Evolutionary conservation across 169 alveolate species (phyloP).

Genomic region (Plasmodium reichenowi): DNA sequence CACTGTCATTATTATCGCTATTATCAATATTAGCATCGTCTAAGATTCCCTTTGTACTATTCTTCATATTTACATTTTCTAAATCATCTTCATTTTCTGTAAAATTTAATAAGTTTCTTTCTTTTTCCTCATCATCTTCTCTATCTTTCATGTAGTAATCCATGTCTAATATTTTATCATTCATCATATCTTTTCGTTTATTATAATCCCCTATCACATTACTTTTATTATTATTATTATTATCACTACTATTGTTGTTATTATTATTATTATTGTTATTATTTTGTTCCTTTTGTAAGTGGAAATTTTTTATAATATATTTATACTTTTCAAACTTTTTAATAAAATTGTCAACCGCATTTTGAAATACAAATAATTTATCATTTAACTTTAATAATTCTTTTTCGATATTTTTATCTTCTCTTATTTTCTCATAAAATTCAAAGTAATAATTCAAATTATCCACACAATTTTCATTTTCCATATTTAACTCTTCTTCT

Average conservation of each 20-base stretch:
- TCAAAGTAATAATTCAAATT: slow-evolving; percentile 36
- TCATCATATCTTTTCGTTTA: not conserved
- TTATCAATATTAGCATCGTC: not conserved
- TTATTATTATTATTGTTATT: not conserved
- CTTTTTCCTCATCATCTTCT: slow-evolving; percentile 7
- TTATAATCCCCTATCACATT: not conserved
- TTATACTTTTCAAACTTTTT: slow-evolving; percentile 69
- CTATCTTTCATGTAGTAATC: slow-evolving; percentile 1
- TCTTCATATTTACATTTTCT: not conserved
- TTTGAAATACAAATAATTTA: slow-evolving; percentile 46
- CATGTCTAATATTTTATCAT: not conserved
- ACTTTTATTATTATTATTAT: not conserved
- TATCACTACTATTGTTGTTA: not conserved
- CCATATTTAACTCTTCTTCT: slow-evolving; percentile 44
- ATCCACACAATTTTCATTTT: slow-evolving; percentile 45
- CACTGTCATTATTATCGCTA: slow-evolving; percentile 5
- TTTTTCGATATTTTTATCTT: slow-evolving; percentile 70
- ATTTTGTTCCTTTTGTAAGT: slow-evolving; percentile 10
- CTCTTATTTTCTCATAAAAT: slow-evolving; percentile 59
- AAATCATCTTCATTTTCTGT: not conserved
- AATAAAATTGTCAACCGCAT: slow-evolving; percentile 52
- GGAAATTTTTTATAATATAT: slow-evolving; percentile 44
- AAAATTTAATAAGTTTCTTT: slow-evolving; percentile 6
- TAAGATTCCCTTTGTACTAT: too few species aligned
- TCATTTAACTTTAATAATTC: slow-evolving; percentile 61